phyloP scores from a whole-genome alignment of 2,329 filamentous ascomycete species.

The Pyricularia sp. region DNA sequence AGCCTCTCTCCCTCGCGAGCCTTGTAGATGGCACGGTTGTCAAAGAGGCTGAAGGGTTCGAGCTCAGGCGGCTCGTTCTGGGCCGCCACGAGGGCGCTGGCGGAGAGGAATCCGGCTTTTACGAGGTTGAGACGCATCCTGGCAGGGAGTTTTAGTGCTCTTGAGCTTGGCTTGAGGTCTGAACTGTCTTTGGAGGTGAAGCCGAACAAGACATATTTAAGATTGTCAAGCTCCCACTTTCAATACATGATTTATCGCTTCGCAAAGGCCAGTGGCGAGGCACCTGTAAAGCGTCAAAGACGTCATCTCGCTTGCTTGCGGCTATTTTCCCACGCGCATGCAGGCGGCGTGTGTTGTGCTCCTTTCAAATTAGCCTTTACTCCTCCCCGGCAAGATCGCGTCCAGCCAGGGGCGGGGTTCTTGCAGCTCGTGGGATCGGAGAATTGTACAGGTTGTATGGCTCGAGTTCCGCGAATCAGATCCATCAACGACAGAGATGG shows the following conservation, averaged over 20 bases:
- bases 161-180: not conserved
- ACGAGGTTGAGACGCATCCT: conserved; percentile 1
- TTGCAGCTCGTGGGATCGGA: not conserved
- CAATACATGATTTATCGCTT: not conserved
- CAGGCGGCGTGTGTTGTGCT: not conserved
- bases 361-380: not conserved
- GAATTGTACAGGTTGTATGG: not conserved
- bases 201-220: not conserved
- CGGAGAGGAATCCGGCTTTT: not conserved
- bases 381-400: not conserved
- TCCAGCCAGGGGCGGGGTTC: not conserved
- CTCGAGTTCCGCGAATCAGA: not conserved
- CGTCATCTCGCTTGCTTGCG: not conserved
- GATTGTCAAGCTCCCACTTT: not conserved
- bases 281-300: not conserved
- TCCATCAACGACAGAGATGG: not conserved
- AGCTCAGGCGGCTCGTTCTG: not conserved
- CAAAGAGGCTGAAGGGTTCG: conserved; percentile 2
- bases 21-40: conserved; percentile 26
- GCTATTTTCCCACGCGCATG: not conserved
- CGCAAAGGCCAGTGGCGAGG: not conserved
- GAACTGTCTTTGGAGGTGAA: not conserved
- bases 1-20: conserved; percentile 19
- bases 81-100: not conserved
- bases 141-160: not conserved